Evolutionary conservation across 768 basidiomycete genomes (phyloP).

Genomic region (Russula emetica): DNA sequence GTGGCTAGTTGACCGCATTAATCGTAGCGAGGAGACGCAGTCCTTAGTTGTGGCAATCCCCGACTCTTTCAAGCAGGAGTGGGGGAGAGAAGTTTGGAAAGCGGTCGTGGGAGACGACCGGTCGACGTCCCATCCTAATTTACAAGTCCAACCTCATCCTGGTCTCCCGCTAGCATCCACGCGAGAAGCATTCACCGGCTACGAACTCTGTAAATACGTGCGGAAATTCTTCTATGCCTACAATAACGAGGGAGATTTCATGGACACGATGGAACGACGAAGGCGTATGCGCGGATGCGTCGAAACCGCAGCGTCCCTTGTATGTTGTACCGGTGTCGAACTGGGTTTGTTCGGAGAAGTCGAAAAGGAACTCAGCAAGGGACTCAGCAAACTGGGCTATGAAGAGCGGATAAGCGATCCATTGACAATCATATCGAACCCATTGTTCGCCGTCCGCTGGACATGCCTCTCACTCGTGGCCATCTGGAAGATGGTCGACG

Average conservation of each 20-base stretch:
- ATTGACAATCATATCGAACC: neutral
- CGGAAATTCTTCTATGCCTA: neutral
- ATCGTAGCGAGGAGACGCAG: conserved; percentile 9
- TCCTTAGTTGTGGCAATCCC: conserved; percentile 10
- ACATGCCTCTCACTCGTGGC: neutral
- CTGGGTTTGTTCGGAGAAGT: neutral
- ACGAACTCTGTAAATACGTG: neutral
- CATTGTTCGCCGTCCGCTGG: neutral
- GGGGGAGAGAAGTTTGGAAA: conserved; percentile 13
- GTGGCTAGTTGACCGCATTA: conserved; percentile 12
- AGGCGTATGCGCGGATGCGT: neutral
- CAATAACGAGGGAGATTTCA: neutral
- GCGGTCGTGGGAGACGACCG: neutral
- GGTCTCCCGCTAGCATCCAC: neutral
- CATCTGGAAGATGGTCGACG: neutral
- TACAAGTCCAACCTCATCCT: neutral
- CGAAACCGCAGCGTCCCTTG: neutral
- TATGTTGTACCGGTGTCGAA: neutral
- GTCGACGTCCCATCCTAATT: neutral
- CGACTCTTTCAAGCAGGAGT: conserved; percentile 12
- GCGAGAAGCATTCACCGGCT: neutral
- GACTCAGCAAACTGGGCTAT: neutral
- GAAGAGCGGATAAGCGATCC: neutral
- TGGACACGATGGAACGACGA: neutral
- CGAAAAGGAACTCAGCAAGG: neutral